A percentile compares a stretch with the other conserved stretches of the same genome.
Evolutionary conservation across 352 stramenopile species (phyloP).

Genomic region (Hyaloperonospora brassicae): DNA sequence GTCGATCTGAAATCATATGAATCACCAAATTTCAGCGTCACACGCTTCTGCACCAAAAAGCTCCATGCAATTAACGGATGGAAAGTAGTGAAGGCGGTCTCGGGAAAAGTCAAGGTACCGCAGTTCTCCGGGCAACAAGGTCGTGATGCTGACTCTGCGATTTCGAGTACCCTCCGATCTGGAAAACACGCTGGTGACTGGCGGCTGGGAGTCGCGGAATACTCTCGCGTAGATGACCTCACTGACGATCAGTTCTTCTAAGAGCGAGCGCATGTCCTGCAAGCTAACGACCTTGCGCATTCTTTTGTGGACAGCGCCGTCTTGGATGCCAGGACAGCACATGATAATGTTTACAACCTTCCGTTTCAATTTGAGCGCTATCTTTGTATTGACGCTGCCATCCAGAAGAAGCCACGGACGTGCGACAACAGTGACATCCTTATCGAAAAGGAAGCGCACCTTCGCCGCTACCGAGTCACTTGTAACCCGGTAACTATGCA

Average conservation of each 20-base stretch:
- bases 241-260: constrained; percentile 59
- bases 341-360: constrained; percentile 79
- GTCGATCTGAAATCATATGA: no score
- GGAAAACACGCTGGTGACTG: constrained; percentile 26
- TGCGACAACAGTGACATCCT: constrained; percentile 42
- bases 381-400: constrained; percentile 47
- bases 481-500: constrained; percentile 49
- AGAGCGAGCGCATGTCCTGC: constrained; percentile 55
- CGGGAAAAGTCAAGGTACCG: constrained; percentile 39
- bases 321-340: constrained; percentile 58
- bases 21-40: constrained; percentile 42
- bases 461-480: constrained; percentile 45
- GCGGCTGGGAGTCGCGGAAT: constrained; percentile 13
- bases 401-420: constrained; percentile 72
- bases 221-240: constrained; percentile 54
- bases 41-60: constrained; percentile 48
- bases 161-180: constrained; percentile 9
- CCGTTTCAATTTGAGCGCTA: constrained; percentile 55
- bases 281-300: constrained; percentile 67
- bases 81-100: constrained; percentile 67
- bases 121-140: constrained; percentile 34
- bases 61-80: constrained; percentile 70
- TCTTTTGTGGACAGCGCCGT: constrained; percentile 49
- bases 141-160: constrained; percentile 8
- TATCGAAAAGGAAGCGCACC: constrained; percentile 65